Conservation (phyloP, 2,329 filamentous ascomycete species). For the Rutstroemia sp. region DNA sequence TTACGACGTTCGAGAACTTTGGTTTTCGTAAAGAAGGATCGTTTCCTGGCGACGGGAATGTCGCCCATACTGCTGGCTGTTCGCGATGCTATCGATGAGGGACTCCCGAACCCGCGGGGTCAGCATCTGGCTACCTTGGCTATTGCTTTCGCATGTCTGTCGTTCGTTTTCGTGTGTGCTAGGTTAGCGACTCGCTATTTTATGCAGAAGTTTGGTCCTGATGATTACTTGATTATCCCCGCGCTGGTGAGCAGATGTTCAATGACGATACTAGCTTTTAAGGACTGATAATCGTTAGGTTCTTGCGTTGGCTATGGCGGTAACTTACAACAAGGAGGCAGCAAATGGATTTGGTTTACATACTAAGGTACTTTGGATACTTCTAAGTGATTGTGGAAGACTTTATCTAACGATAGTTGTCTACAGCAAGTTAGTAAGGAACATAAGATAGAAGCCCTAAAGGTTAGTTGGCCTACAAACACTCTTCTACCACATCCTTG, state of each 20-base stretch:
- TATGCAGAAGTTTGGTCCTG: not conserved
- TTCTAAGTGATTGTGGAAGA: not conserved
- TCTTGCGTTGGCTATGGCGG: not conserved
- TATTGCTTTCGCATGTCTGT: not conserved
- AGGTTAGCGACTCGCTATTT: not conserved
- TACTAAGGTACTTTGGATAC: not conserved
- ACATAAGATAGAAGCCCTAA: not conserved
- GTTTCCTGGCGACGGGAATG: not conserved
- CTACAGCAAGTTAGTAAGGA: not conserved
- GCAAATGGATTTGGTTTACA: constrained; percentile 1
- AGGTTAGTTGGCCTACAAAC: not conserved
- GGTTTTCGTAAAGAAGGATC: not conserved
- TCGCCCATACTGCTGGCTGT: not conserved
- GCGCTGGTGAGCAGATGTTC: not conserved
- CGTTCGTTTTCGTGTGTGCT: not conserved
- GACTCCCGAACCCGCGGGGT: not conserved
- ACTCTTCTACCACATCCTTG: not conserved
- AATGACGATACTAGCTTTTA: not conserved
- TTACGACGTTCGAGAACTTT: not conserved
- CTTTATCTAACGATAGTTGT: not conserved
- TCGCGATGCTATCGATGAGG: not conserved
- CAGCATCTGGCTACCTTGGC: not conserved
- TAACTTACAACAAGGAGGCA: not conserved
- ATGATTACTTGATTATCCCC: not conserved
- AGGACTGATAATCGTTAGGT: not conserved